Percentiles rank a stretch among this genome's conserved stretches.
Evolutionary conservation across 1,284 basidiomycete species (phyloP).

Genomic region (Cronartium quercuum): DNA sequence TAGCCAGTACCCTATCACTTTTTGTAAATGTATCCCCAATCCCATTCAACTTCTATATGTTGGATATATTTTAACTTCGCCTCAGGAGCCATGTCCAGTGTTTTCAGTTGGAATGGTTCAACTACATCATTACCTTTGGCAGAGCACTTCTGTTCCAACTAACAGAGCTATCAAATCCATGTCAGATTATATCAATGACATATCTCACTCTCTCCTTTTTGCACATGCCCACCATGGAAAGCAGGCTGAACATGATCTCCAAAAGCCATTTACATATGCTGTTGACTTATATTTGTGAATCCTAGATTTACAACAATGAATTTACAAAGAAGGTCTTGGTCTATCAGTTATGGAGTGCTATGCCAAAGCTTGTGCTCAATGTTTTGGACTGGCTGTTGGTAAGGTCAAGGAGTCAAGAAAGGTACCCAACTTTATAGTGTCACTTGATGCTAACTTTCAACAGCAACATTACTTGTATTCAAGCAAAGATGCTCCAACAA

Average conservation of each 20-base stretch:
- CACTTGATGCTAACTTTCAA: slow-evolving; percentile 24
- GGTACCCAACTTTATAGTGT: background rate
- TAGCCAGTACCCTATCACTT: background rate
- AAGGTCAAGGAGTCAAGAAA: background rate
- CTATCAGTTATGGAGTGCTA: background rate
- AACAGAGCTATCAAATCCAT: background rate
- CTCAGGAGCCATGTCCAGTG: background rate
- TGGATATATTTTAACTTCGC: slow-evolving; percentile 1
- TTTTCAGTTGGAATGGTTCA: slow-evolving; percentile 10
- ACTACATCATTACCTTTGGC: slow-evolving; percentile 9
- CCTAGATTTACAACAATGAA: background rate
- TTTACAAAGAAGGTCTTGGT: background rate
- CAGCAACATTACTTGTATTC: slow-evolving; percentile 12
- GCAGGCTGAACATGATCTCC: slow-evolving; percentile 1
- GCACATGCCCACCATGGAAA: background rate
- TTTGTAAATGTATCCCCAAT: slow-evolving; percentile 9
- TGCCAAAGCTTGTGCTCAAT: background rate
- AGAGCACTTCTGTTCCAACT: background rate
- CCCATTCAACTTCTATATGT: slow-evolving; percentile 1
- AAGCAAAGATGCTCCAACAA: slow-evolving; percentile 6
- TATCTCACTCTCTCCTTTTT: background rate
- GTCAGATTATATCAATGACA: background rate
- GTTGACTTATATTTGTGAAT: background rate
- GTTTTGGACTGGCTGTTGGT: slow-evolving; percentile 10
- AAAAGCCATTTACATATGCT: slow-evolving; percentile 2